Base-by-base conservation (phyloP, 1,284 basidiomycete genomes). In the Cutaneotrichosporon cyanovorans region DNA sequence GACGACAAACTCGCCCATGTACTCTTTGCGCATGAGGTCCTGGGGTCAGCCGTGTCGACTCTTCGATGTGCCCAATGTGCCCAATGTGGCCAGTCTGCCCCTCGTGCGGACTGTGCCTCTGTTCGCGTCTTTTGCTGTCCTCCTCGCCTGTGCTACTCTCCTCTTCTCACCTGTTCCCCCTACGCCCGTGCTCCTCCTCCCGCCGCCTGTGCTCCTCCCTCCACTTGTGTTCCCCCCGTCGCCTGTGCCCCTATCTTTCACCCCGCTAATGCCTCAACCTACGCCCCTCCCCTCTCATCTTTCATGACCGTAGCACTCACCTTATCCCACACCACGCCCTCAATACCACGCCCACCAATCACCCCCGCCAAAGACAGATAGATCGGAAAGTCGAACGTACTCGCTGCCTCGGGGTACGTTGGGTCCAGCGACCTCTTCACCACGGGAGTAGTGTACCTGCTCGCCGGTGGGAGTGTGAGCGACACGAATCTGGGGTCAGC, bases 261-360 rank as follows among this genome's bases (percentile, higher is more conserved):
- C n/a, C n/a, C n/a, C n/a, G n/a, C n/a, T n/a, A n/a, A n/a, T n/a
- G n/a, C n/a, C n/a, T n/a, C n/a, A n/a, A n/a, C n/a, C n/a, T n/a
- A n/a, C n/a, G n/a, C n/a, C n/a, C n/a, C n/a, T n/a, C n/a, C n/a
- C n/a, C n/a, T 34, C 20, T 42, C 21, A 42, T 20, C 28, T 10
- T 20, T 12, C 31, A 16, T 11, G 15, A 8, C 38, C 19, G 7
- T 8, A 16, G 28, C 12, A 8, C 20, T 58, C 63, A 93, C 92
- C 74, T 87, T 90, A 72, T 93, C 90, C 92, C 92, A 97, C 0
- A 90, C 77, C 25, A 96, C 83, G 38, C 90, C 76, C 66, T 96
- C 90, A 40, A 96, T 62, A 6, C 70, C 70, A 20, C 70, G 53
- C 4, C 80, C 81, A 35, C 84, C 83, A 11, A 89, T 77, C 35